Evolutionary conservation across 768 basidiomycete genomes (phyloP).

Genomic region (Termitomyces sp.): DNA sequence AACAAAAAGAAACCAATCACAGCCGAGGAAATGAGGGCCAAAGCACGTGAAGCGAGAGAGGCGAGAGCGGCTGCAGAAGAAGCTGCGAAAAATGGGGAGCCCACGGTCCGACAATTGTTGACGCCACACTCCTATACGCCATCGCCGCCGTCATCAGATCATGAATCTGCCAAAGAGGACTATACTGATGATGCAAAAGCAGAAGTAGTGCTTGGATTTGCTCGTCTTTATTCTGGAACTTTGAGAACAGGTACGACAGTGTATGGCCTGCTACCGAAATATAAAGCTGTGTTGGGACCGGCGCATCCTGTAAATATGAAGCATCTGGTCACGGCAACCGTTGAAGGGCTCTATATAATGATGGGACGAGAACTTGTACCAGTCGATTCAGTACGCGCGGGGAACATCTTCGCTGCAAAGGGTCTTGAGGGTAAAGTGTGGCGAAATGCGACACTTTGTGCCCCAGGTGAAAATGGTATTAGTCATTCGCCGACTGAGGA

Average conservation of each 20-base stretch:
- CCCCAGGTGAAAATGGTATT: slow-evolving; percentile 43
- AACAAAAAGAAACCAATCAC: slow-evolving; percentile 72
- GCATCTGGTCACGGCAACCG: slow-evolving; percentile 52
- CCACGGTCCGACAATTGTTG: slow-evolving; percentile 1
- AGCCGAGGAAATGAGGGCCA: slow-evolving; percentile 75
- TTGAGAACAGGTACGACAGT: slow-evolving; percentile 59
- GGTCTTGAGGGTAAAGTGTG: slow-evolving; percentile 89
- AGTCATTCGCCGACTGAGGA: slow-evolving; percentile 24
- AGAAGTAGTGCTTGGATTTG: slow-evolving; percentile 87
- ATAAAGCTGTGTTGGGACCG: slow-evolving; percentile 55
- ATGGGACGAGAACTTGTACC: slow-evolving; percentile 95
- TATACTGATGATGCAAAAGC: slow-evolving; percentile 41
- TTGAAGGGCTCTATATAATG: slow-evolving; percentile 87
- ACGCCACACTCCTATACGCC: slow-evolving; percentile 9
- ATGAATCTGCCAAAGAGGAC: slow-evolving; percentile 12
- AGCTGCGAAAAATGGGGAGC: slow-evolving; percentile 10
- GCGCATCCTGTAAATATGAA: slow-evolving; percentile 63
- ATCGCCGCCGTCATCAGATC: slow-evolving; percentile 1
- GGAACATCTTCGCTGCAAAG: slow-evolving; percentile 90
- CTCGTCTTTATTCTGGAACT: slow-evolving; percentile 88
- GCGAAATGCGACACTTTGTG: slow-evolving; percentile 87
- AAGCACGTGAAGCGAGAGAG: slow-evolving; percentile 49
- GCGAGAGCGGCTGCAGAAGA: slow-evolving; percentile 21
- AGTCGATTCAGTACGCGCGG: slow-evolving; percentile 78
- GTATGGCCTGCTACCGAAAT: slow-evolving; percentile 84